These are phyloP conservation scores for Emergomyces pasteurianus DNA, from an alignment of 2,329 filamentous ascomycete genomes.

Conservation along the genomic window DNA sequence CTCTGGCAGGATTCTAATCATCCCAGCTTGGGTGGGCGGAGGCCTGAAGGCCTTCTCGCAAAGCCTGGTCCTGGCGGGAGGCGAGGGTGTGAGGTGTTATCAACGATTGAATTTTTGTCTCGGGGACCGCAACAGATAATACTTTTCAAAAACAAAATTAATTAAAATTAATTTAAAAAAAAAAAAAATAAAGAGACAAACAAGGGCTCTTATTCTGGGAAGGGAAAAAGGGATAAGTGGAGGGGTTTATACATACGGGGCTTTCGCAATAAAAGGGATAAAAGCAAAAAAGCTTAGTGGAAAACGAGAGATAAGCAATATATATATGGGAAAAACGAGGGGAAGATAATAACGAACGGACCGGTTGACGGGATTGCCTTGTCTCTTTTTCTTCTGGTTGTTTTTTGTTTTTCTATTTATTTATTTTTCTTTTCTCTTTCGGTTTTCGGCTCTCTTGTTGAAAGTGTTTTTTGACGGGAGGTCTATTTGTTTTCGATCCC, in stretches of 20 bases:
- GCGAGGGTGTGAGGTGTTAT: constrained; percentile 16
- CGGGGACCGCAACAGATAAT: not conserved
- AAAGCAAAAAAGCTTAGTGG: too few relatives aligned
- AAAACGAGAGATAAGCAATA: too few relatives aligned
- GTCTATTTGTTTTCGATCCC: not conserved
- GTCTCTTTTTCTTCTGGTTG: not conserved
- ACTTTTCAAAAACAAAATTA: not conserved
- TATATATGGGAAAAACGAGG: not conserved
- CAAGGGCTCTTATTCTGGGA: too few relatives aligned
- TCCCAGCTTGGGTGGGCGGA: constrained; percentile 22
- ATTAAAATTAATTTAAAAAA: too few relatives aligned
- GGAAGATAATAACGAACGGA: not conserved
- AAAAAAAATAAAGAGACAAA: too few relatives aligned
- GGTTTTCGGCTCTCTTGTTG: not conserved
- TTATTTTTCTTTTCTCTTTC: not conserved
- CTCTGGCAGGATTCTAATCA: not conserved
- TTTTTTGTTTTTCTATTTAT: not conserved
- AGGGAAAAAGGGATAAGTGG: not conserved
- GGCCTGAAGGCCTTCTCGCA: constrained; percentile 27
- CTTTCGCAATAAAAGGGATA: not conserved
- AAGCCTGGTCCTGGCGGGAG: constrained; percentile 18
- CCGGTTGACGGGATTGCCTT: not conserved
- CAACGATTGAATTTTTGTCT: not conserved
- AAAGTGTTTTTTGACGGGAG: not conserved
- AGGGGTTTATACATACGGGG: not conserved